Percentiles rank a stretch among this genome's conserved stretches.
Evolutionary conservation across 2,329 filamentous ascomycete genomes (phyloP).

Genomic region (Claviceps sorghi): DNA sequence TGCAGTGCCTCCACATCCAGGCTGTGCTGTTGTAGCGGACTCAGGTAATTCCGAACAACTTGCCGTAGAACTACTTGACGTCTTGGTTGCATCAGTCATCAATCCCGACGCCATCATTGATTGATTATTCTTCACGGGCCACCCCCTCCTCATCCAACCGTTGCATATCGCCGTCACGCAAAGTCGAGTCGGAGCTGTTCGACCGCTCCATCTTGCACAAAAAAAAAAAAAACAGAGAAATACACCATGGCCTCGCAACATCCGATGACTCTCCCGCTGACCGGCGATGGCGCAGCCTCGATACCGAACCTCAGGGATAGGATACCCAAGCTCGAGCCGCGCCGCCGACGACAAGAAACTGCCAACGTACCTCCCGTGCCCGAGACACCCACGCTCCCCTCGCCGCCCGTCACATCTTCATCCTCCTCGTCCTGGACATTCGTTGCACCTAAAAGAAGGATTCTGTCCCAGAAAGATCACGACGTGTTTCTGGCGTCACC

Average conservation of each 20-base stretch:
- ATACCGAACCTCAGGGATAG: conserved; percentile 30
- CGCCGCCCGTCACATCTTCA: conserved; percentile 49
- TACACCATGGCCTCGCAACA: conserved; percentile 15
- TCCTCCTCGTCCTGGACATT: conserved; percentile 48
- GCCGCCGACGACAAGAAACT: conserved; percentile 36
- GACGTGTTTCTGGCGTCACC: conserved; percentile 65
- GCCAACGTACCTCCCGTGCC: conserved; percentile 51
- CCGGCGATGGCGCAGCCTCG: conserved; percentile 7
- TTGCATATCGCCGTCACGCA: background rate
- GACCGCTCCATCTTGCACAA: background rate
- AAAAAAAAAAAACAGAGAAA: background rate
- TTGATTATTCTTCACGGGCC: too few species aligned
- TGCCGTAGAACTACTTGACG: too few species aligned
- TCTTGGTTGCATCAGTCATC: too few species aligned
- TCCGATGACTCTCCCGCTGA: too few species aligned
- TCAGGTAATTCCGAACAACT: too few species aligned
- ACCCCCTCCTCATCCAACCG: too few species aligned
- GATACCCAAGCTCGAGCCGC: conserved; percentile 54
- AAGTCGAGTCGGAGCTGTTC: background rate
- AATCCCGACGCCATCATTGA: too few species aligned
- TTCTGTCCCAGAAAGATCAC: conserved; percentile 69
- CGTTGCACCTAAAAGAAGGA: conserved; percentile 56
- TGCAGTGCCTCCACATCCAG: too few species aligned
- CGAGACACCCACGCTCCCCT: conserved; percentile 57
- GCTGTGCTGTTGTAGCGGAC: too few species aligned